A percentile compares a stretch with the other conserved stretches of the same genome.
Conservation (phyloP, 2,329 filamentous ascomycete genomes). For the Diaporthe sp. region DNA sequence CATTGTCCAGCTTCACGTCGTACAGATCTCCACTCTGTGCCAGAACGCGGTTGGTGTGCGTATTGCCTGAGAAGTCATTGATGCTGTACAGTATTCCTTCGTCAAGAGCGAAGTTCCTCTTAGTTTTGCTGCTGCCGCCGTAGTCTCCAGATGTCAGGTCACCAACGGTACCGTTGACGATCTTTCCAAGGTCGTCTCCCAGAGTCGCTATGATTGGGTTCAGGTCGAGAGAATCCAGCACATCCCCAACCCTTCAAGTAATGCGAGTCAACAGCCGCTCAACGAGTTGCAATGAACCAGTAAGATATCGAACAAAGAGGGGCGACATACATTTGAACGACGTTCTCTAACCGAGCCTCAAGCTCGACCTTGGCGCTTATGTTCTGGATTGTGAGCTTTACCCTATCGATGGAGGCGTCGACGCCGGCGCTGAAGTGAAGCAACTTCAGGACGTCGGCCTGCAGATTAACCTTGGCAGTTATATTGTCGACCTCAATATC, state of each 20-base stretch:
- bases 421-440: constrained; percentile 74
- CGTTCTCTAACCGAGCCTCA: constrained; percentile 71
- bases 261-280: background rate
- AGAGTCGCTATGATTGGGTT: constrained; percentile 72
- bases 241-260: constrained; percentile 60
- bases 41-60: constrained; percentile 69
- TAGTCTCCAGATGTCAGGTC: constrained; percentile 44
- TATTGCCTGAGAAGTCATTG: constrained; percentile 71
- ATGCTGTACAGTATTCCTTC: constrained; percentile 65
- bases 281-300: background rate
- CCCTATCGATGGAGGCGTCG: constrained; percentile 69
- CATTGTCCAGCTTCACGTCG: constrained; percentile 68
- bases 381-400: constrained; percentile 69
- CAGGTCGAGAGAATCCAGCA: constrained; percentile 70
- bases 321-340: constrained; percentile 64
- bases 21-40: constrained; percentile 68
- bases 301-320: too few species aligned
- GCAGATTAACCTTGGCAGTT: constrained; percentile 72
- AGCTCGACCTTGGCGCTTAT: constrained; percentile 71
- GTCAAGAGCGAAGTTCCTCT: constrained; percentile 45
- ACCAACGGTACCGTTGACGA: constrained; percentile 59
- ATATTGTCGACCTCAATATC: constrained; percentile 71
- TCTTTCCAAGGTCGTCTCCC: constrained; percentile 61
- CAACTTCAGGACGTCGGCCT: constrained; percentile 70
- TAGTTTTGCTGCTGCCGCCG: constrained; percentile 28